These are phyloP conservation scores for Tricharina praecox DNA, from an alignment of 495 filamentous ascomycete species.

Conservation along the genomic window DNA sequence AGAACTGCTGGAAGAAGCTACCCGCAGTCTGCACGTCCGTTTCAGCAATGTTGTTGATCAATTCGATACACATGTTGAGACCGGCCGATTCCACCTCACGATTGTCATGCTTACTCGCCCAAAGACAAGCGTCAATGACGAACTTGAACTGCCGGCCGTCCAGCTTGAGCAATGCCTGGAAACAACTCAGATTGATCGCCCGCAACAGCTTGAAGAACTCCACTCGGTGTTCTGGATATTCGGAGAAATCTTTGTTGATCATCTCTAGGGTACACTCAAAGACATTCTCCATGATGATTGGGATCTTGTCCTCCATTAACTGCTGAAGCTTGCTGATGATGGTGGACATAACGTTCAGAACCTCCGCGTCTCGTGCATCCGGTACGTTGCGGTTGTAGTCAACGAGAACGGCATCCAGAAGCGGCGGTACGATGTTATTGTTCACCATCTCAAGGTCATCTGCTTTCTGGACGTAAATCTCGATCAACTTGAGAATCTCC, in stretches of 20 bases:
- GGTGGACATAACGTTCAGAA: slow-evolving; percentile 91
- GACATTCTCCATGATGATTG: slow-evolving; percentile 92
- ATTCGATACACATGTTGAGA: slow-evolving; percentile 96
- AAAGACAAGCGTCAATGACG: slow-evolving; percentile 98
- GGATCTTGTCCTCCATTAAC: slow-evolving; percentile 95
- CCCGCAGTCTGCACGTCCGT: slow-evolving; percentile 71
- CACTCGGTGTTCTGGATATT: slow-evolving; percentile 94
- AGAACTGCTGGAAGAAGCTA: slow-evolving; percentile 95
- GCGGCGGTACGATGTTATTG: slow-evolving; percentile 80
- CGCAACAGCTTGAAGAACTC: slow-evolving; percentile 95
- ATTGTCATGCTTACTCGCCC: slow-evolving; percentile 99
- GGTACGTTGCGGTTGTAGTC: slow-evolving; percentile 97
- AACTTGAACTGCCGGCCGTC: slow-evolving; percentile 96
- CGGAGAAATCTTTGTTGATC: slow-evolving; percentile 99
- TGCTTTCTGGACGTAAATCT: slow-evolving; percentile 92
- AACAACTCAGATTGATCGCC: slow-evolving; percentile 91
- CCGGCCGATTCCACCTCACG: slow-evolving; percentile 93
- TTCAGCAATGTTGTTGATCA: slow-evolving; percentile 94
- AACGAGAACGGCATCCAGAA: slow-evolving; percentile 85
- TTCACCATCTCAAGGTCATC: slow-evolving; percentile 90
- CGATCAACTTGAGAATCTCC: slow-evolving; percentile 95
- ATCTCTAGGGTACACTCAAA: slow-evolving; percentile 98
- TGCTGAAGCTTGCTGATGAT: slow-evolving; percentile 89
- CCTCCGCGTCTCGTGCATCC: slow-evolving; percentile 89
- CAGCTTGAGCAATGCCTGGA: slow-evolving; percentile 81